Conservation (phyloP, 768 basidiomycete genomes). For the Russula vinacea region DNA sequence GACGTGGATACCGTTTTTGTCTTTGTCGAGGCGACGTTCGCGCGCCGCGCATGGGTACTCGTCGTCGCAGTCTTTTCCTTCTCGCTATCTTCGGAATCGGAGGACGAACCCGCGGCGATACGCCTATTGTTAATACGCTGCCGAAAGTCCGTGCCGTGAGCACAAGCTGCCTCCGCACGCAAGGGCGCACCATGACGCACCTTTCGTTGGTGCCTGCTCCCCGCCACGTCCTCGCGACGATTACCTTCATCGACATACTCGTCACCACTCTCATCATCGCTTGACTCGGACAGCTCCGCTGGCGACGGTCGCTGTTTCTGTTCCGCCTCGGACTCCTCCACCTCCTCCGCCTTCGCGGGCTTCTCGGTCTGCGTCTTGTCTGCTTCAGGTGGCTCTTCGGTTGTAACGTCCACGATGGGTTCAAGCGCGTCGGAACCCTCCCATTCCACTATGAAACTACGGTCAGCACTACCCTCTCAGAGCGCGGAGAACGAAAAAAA, state of each 20-base stretch:
- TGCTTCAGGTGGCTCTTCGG: conserved; percentile 33
- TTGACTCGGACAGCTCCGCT: conserved; percentile 31
- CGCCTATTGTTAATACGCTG: conserved; percentile 14
- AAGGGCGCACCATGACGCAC: conserved; percentile 38
- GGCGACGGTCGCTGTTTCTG: conserved; percentile 26
- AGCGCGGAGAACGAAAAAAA: conserved; percentile 4
- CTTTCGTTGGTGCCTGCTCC: conserved; percentile 40
- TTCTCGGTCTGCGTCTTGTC: conserved; percentile 30
- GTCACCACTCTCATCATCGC: conserved; percentile 53
- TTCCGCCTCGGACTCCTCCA: conserved; percentile 48
- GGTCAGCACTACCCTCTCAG: conserved; percentile 19
- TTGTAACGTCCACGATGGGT: conserved; percentile 5
- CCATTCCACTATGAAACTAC: conserved; percentile 57
- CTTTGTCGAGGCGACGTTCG: conserved; percentile 24
- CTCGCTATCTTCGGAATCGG: conserved; percentile 13
- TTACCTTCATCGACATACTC: conserved; percentile 62
- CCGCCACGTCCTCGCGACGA: conserved; percentile 36
- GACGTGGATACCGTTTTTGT: conserved; percentile 13
- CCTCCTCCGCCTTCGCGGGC: conserved; percentile 34
- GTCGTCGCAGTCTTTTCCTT: conserved; percentile 4
- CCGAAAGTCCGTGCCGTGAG: background rate
- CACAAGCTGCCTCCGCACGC: no score
- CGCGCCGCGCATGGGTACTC: conserved; percentile 23
- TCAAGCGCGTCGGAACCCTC: conserved; percentile 63
- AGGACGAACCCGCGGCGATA: conserved; percentile 13